A percentile compares a stretch with the other conserved stretches of the same genome.
phyloP scores from a whole-genome alignment of 2,329 filamentous ascomycete species.

The Fusarium illudens region DNA sequence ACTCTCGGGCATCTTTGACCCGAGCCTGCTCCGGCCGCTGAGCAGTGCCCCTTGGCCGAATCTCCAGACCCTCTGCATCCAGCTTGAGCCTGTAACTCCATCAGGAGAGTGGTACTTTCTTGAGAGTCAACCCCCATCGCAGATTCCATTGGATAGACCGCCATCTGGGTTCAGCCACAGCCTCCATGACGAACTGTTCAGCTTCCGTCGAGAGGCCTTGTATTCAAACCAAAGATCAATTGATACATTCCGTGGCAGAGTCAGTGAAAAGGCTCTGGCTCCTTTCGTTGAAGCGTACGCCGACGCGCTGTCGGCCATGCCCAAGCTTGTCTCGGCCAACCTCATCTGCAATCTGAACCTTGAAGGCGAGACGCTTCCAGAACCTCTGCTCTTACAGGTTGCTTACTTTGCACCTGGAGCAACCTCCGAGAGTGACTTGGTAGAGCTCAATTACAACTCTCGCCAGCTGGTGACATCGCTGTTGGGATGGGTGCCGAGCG shows the following conservation, averaged over 20 bases:
- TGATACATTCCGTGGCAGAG: background rate
- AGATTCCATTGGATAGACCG: background rate
- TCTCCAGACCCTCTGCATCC: background rate
- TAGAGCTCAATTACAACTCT: background rate
- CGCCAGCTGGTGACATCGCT: conserved; percentile 7
- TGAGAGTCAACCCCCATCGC: background rate
- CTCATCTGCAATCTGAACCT: conserved; percentile 1
- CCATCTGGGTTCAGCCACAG: background rate
- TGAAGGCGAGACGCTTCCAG: background rate
- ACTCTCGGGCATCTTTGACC: conserved; percentile 1
- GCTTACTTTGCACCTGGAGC: conserved; percentile 1
- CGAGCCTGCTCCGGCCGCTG: background rate
- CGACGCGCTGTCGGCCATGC: conserved; percentile 7
- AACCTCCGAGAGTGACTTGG: background rate
- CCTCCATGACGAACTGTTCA: conserved; percentile 3
- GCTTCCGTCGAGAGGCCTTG: background rate
- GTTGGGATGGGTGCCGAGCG: conserved; percentile 3
- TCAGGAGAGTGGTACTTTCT: conserved; percentile 9
- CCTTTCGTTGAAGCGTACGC: conserved; percentile 3
- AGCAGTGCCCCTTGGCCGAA: background rate
- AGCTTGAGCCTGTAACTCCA: background rate
- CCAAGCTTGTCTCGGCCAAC: background rate
- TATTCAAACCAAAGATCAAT: background rate
- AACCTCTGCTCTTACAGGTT: background rate
- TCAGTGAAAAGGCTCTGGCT: background rate